Conservation (phyloP, 2,329 filamentous ascomycete genomes). For the Bimuria novae-zelandiae region DNA sequence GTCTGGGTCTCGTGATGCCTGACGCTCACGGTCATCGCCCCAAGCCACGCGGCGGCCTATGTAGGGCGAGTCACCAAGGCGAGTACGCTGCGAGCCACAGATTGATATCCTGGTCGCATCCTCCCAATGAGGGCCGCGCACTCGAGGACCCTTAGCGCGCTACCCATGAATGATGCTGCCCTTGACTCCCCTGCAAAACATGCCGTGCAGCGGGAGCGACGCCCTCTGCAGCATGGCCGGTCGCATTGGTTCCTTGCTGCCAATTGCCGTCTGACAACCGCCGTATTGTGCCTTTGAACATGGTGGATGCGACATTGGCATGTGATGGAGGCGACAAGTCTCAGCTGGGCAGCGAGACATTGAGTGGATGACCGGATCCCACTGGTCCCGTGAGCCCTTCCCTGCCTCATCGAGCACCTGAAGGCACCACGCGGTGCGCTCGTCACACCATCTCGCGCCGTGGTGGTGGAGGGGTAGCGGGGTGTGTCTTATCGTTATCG, state of each 20-base stretch:
- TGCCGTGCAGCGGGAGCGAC: conserved; percentile 4
- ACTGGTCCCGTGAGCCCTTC: conserved; percentile 3
- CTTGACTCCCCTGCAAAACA: conserved; percentile 3
- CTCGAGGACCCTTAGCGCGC: neutral
- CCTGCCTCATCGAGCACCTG: neutral
- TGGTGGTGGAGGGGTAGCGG: conserved; percentile 7
- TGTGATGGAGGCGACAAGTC: conserved; percentile 7
- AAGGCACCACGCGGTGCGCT: neutral
- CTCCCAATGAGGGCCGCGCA: neutral
- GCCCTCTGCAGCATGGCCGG: neutral
- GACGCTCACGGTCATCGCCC: neutral
- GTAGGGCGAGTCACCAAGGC: neutral
- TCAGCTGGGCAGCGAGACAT: conserved; percentile 1
- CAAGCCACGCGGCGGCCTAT: neutral
- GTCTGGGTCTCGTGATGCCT: neutral
- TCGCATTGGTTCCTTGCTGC: conserved; percentile 1
- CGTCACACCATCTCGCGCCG: conserved; percentile 4
- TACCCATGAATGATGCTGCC: neutral
- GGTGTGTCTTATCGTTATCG: conserved; percentile 10
- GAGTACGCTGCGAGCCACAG: conserved; percentile 2
- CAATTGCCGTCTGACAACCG: conserved; percentile 3
- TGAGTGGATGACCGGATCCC: neutral
- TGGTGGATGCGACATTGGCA: neutral
- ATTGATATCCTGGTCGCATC: neutral
- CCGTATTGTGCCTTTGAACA: neutral